Evolutionary conservation across 192 early-diverging fungal species (phyloP).

Genomic region (Mortierella claussenii): DNA sequence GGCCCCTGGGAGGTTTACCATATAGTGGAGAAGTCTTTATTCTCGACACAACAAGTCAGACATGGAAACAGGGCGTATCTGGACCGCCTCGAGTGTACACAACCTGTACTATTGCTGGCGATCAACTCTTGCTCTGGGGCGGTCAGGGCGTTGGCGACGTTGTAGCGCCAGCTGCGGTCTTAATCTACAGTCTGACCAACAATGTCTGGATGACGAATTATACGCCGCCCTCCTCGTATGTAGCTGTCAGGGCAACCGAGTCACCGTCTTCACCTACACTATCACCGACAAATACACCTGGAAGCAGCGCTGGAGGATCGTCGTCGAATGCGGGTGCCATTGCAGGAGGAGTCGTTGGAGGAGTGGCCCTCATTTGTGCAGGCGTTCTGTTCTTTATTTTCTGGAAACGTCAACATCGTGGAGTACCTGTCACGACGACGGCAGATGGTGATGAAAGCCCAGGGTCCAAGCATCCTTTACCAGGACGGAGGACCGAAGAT

Average conservation of each 20-base stretch:
- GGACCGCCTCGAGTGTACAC: conserved; percentile 23
- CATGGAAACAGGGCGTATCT: conserved; percentile 16
- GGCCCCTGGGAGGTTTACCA: background rate
- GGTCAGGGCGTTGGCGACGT: background rate
- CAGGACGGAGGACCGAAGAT: background rate
- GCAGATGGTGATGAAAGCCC: conserved; percentile 9
- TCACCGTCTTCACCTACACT: no score
- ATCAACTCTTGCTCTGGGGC: conserved; percentile 33
- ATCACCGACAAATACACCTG: background rate
- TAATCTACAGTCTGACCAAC: conserved; percentile 21
- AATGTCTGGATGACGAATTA: conserved; percentile 18
- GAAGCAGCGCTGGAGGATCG: background rate
- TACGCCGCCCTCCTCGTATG: conserved; percentile 23
- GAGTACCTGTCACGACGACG: background rate
- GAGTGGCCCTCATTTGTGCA: conserved; percentile 17
- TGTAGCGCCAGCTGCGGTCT: background rate
- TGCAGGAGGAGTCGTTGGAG: conserved; percentile 32
- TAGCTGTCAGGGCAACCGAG: background rate
- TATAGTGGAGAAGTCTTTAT: conserved; percentile 29
- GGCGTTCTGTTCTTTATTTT: conserved; percentile 19
- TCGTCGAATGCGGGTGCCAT: conserved; percentile 27
- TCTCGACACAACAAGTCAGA: conserved; percentile 13
- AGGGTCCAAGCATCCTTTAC: background rate
- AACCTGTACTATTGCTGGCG: conserved; percentile 30
- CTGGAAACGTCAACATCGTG: background rate